Percentiles rank a stretch among this genome's conserved stretches.
phyloP scores from a whole-genome alignment of 306 rosid species.

The Sphenostylis stenocarpa region DNA sequence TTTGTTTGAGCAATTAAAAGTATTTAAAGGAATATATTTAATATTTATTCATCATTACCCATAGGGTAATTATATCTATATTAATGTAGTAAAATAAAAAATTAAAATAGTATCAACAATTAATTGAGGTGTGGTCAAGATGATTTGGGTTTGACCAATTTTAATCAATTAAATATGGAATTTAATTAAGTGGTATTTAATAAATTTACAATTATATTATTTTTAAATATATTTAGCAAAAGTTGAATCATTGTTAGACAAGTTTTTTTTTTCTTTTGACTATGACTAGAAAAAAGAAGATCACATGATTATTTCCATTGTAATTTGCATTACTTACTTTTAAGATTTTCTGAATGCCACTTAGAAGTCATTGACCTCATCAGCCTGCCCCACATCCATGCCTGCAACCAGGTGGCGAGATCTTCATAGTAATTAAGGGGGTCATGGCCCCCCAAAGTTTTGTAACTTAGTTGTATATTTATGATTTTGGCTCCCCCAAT shows the following conservation, averaged over 20 bases:
- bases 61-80: neutral
- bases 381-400: conserved; percentile 76
- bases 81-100: neutral
- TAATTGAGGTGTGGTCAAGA: too few relatives aligned
- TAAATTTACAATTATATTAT: too few relatives aligned
- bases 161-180: neutral
- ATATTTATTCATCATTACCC: neutral
- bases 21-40: neutral
- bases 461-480: too few relatives aligned
- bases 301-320: neutral
- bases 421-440: too few relatives aligned
- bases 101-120: too few relatives aligned
- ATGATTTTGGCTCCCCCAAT: too few relatives aligned
- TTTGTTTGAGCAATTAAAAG: neutral
- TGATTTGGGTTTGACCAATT: neutral
- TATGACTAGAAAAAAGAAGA: neutral
- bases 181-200: neutral
- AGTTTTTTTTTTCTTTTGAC: neutral
- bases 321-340: conserved; percentile 41
- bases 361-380: conserved; percentile 56
- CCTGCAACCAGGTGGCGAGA: too few relatives aligned
- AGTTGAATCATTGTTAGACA: neutral
- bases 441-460: too few relatives aligned
- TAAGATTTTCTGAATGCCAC: conserved; percentile 64
- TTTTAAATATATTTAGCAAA: neutral